These are phyloP conservation scores for Paspalum vaginatum DNA, from an alignment of 176 grass and related monocot genomes.

Conservation along the genomic window DNA sequence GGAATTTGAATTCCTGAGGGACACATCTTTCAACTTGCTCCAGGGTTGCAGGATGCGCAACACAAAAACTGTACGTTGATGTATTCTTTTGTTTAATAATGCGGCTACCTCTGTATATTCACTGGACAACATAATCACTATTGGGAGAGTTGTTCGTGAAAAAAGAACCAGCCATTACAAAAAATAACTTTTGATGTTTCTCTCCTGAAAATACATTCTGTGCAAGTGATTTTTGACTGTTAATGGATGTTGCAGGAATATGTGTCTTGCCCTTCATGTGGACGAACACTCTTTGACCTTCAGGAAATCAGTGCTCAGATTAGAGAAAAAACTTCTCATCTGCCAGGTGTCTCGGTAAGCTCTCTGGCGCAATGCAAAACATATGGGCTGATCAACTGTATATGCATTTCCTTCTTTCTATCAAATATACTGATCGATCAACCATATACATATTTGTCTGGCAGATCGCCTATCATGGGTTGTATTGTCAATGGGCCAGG, in stretches of 20 bases:
- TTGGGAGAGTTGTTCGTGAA: background rate
- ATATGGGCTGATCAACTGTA: background rate
- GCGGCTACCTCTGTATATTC: conserved; percentile 7
- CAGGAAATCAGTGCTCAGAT: conserved; percentile 94
- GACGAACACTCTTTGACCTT: conserved; percentile 90
- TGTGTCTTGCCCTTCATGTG: conserved; percentile 94
- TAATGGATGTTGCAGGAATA: conserved; percentile 66
- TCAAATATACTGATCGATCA: background rate
- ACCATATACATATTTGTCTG: conserved; percentile 25
- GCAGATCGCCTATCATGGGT: conserved; percentile 97
- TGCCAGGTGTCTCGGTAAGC: conserved; percentile 92
- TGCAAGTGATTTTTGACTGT: conserved; percentile 16
- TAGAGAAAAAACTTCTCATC: conserved; percentile 88
- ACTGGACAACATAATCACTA: background rate
- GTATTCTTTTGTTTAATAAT: conserved; percentile 4
- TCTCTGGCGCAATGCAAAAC: background rate
- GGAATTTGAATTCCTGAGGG: conserved; percentile 88
- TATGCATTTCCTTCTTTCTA: conserved; percentile 12
- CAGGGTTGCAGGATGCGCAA: conserved; percentile 99
- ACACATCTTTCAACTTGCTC: conserved; percentile 96
- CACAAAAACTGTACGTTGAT: conserved; percentile 89
- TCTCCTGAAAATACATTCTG: background rate
- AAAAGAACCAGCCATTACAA: background rate
- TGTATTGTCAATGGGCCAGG: conserved; percentile 97
- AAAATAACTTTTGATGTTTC: background rate